Percentiles rank a stretch among this genome's conserved stretches.
Evolutionary conservation across 2,329 filamentous ascomycete species (phyloP).

Genomic region (Domatiomyces globalis): DNA sequence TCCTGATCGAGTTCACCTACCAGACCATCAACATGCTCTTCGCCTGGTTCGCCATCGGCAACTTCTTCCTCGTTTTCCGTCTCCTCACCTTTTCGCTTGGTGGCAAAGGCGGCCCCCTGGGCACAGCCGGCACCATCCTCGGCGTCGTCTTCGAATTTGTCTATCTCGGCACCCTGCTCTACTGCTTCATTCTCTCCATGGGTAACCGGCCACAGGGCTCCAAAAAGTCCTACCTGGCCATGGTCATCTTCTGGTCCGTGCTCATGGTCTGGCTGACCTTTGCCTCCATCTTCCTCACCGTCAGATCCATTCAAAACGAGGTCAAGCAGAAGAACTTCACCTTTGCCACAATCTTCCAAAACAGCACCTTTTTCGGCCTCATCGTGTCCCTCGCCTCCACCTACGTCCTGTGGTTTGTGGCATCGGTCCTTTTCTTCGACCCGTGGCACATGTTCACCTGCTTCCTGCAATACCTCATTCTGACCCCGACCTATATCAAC

Average conservation of each 20-base stretch:
- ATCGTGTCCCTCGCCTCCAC: conserved; percentile 87
- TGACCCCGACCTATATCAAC: conserved; percentile 95
- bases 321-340: conserved; percentile 50
- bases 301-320: conserved; percentile 65
- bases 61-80: conserved; percentile 98
- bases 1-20: conserved; percentile 86
- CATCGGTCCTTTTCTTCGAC: conserved; percentile 88
- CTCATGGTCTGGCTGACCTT: conserved; percentile 96
- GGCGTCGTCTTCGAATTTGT: conserved; percentile 91
- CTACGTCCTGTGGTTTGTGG: conserved; percentile 82
- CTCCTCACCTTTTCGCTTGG: conserved; percentile 84
- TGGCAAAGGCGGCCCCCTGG: conserved; percentile 47
- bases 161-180: conserved; percentile 79
- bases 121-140: conserved; percentile 62
- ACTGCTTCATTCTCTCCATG: conserved; percentile 87
- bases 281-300: conserved; percentile 85
- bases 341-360: conserved; percentile 62
- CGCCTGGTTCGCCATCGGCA: conserved; percentile 94
- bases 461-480: conserved; percentile 82
- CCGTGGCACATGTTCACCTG: conserved; percentile 98
- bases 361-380: conserved; percentile 80
- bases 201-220: conserved; percentile 92
- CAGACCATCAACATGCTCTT: conserved; percentile 95
- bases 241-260: conserved; percentile 95
- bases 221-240: conserved; percentile 83